phyloP scores from a whole-genome alignment of 495 filamentous ascomycete species.

The Cercophora samala region DNA sequence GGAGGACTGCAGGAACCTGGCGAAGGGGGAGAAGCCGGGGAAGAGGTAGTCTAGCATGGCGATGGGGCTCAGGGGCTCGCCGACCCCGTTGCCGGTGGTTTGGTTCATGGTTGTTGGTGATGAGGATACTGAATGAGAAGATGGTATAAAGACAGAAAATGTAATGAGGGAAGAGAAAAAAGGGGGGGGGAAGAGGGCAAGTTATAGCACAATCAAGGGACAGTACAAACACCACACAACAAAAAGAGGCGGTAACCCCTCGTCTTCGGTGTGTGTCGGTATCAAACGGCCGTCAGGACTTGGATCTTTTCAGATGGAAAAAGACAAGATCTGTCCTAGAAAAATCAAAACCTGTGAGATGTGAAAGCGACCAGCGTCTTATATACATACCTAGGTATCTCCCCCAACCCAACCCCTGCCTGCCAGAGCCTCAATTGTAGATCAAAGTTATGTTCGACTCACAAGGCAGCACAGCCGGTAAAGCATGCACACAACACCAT shows the following conservation, averaged over 20 bases:
- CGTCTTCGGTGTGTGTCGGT: too few relatives aligned
- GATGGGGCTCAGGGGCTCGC: constrained; percentile 22
- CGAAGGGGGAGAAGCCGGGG: constrained; percentile 67
- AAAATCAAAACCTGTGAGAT: neutral
- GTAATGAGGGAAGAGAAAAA: neutral
- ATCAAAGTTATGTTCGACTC: neutral
- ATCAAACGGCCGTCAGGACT: neutral
- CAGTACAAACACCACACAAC: too few relatives aligned
- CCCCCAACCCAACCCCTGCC: neutral
- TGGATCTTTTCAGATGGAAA: neutral
- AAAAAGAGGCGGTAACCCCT: too few relatives aligned
- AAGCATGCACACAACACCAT: neutral
- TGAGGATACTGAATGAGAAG: neutral
- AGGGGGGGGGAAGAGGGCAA: neutral
- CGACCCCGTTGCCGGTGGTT: constrained; percentile 3
- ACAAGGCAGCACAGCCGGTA: neutral
- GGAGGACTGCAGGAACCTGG: constrained; percentile 55
- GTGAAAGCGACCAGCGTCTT: neutral
- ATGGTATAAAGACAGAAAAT: neutral
- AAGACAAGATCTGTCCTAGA: neutral
- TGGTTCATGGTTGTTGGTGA: constrained; percentile 4
- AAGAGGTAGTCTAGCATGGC: constrained; percentile 66
- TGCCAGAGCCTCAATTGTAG: neutral
- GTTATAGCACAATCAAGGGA: too few relatives aligned
- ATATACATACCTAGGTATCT: neutral